Evolutionary conservation across 768 basidiomycete genomes (phyloP).

Genomic region (Macrolepiota dolichaula): DNA sequence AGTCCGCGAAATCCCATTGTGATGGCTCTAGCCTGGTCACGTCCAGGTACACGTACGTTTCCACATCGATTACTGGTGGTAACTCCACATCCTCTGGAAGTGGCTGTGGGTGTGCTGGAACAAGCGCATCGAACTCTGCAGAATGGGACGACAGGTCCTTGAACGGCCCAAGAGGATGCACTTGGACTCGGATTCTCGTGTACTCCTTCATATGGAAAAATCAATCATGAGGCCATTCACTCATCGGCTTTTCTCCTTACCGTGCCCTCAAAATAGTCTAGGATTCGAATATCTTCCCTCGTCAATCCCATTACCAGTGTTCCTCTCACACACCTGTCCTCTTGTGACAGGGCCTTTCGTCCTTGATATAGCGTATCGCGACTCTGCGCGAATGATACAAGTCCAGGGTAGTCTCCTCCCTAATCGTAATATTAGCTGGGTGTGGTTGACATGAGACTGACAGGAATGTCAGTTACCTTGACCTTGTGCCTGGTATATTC

Average conservation of each 20-base stretch:
- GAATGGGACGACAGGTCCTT: slow-evolving; percentile 29
- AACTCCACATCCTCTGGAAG: slow-evolving; percentile 29
- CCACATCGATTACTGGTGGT: slow-evolving; percentile 37
- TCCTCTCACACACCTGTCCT: slow-evolving; percentile 75
- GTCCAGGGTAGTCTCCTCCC: slow-evolving; percentile 80
- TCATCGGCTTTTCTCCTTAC: slow-evolving; percentile 35
- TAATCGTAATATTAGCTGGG: slow-evolving; percentile 19
- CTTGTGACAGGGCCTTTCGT: slow-evolving; percentile 40
- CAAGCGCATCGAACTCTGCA: slow-evolving; percentile 19
- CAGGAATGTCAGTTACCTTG: slow-evolving; percentile 35
- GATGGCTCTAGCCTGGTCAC: slow-evolving; percentile 45
- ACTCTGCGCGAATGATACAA: slow-evolving; percentile 58
- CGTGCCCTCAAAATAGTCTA: slow-evolving; percentile 83
- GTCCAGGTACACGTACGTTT: slow-evolving; percentile 72
- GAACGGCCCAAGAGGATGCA: slow-evolving; percentile 52
- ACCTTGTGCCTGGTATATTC: slow-evolving; percentile 82
- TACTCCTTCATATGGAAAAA: slow-evolving; percentile 64
- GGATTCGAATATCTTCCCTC: slow-evolving; percentile 51
- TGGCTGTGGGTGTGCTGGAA: slow-evolving; percentile 39
- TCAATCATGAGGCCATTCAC: background rate
- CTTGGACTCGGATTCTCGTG: slow-evolving; percentile 44
- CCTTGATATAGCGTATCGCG: slow-evolving; percentile 35
- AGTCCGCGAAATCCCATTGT: slow-evolving; percentile 83
- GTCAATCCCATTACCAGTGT: slow-evolving; percentile 75
- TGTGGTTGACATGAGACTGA: background rate